Conservation (phyloP, 78 protist species). For the Chrysochromulina tobinii region DNA sequence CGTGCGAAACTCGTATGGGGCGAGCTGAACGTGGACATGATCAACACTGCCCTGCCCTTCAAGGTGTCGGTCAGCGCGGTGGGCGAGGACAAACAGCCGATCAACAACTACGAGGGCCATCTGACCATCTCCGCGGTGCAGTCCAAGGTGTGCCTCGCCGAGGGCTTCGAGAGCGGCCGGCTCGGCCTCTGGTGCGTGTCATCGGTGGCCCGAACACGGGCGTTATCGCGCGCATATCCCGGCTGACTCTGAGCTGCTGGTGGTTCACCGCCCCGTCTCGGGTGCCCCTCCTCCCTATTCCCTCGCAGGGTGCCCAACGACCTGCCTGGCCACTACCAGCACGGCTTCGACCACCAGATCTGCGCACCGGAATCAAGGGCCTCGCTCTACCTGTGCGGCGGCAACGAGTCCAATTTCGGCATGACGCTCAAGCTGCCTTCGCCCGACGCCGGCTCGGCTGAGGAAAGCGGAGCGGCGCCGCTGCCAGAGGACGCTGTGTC, state of each 20-base stretch:
- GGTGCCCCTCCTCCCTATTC: too few species aligned
- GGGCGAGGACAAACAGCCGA: not conserved
- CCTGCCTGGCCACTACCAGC: not conserved
- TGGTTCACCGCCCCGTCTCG: too few species aligned
- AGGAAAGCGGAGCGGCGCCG: not conserved
- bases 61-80: not conserved
- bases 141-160: not conserved
- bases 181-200: not conserved
- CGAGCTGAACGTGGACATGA: not conserved
- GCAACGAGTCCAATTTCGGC: conserved; percentile 10
- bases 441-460: not conserved
- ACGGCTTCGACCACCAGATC: not conserved
- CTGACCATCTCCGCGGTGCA: not conserved
- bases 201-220: not conserved
- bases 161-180: not conserved
- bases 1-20: not conserved
- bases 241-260: too few species aligned
- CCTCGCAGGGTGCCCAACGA: not conserved
- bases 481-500: not conserved
- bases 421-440: not conserved
- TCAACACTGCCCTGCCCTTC: not conserved
- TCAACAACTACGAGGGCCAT: not conserved
- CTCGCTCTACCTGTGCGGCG: not conserved
- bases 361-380: not conserved
- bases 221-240: too few species aligned